Percentiles rank a stretch among this genome's conserved stretches.
These are phyloP conservation scores for Rhazya stricta DNA, from an alignment of 257 asterid genomes.

Conservation along the genomic window DNA sequence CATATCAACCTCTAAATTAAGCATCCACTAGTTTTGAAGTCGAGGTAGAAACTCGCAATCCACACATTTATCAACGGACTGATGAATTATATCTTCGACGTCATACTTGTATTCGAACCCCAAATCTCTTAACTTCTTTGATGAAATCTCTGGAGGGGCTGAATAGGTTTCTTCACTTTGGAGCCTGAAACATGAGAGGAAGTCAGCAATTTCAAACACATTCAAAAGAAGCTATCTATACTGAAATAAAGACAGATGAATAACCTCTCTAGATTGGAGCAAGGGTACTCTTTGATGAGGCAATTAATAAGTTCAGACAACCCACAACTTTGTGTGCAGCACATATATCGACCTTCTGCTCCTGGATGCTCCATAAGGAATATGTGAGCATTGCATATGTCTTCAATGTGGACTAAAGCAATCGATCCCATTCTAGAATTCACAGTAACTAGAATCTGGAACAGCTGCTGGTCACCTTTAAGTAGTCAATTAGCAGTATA, in stretches of 20 bases:
- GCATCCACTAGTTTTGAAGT: neutral
- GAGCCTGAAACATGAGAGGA: slow-evolving; percentile 24
- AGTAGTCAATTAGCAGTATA: neutral
- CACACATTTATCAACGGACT: slow-evolving; percentile 41
- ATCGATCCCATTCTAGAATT: slow-evolving; percentile 85
- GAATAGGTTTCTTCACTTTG: slow-evolving; percentile 24
- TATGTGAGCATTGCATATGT: slow-evolving; percentile 64
- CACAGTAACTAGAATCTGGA: slow-evolving; percentile 50
- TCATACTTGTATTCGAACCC: slow-evolving; percentile 60
- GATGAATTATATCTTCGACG: slow-evolving; percentile 46
- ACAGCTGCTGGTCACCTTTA: slow-evolving; percentile 50
- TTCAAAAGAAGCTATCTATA: neutral
- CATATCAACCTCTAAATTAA: neutral
- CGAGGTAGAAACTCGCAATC: slow-evolving; percentile 40
- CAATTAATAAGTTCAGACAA: slow-evolving; percentile 43
- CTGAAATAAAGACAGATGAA: neutral
- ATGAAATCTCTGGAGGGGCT: slow-evolving; percentile 51
- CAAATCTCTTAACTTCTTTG: slow-evolving; percentile 56
- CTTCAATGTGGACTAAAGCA: slow-evolving; percentile 69
- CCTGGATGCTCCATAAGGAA: slow-evolving; percentile 62
- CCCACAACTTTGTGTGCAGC: slow-evolving; percentile 46
- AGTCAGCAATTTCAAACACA: neutral
- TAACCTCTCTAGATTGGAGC: slow-evolving; percentile 46
- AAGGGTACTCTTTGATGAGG: slow-evolving; percentile 38
- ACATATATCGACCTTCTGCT: slow-evolving; percentile 63